Evolutionary conservation across 1,139 yeast genomes (phyloP).

Genomic region (Saccharomyces hybrid): DNA sequence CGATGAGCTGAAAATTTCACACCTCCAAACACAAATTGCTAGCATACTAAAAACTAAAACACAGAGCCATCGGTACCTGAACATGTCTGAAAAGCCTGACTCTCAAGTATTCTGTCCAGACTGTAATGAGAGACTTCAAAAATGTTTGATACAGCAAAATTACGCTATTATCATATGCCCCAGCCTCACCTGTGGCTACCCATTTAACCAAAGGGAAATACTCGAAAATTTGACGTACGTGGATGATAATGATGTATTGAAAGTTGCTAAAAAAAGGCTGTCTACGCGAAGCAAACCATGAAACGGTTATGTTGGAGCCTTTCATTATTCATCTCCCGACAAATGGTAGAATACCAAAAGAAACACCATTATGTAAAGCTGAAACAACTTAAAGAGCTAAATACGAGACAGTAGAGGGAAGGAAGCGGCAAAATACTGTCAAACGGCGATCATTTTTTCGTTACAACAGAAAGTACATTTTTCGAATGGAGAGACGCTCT

Average conservation of each 20-base stretch:
- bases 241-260: conserved; percentile 24
- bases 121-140: conserved; percentile 26
- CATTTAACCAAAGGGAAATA: conserved; percentile 34
- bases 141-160: conserved; percentile 32
- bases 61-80: neutral
- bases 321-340: neutral
- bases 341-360: neutral
- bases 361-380: neutral
- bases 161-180: conserved; percentile 33
- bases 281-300: conserved; percentile 3
- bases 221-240: conserved; percentile 23
- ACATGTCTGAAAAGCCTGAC: neutral
- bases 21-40: neutral
- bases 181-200: conserved; percentile 31
- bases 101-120: conserved; percentile 24
- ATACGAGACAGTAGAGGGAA: neutral
- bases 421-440: no score
- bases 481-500: neutral
- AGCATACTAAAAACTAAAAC: neutral
- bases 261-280: conserved; percentile 21
- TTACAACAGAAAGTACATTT: neutral
- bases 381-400: neutral
- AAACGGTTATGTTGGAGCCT: neutral
- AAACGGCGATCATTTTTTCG: neutral
- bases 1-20: neutral